These are phyloP conservation scores for Silybum marianum DNA, from an alignment of 129 eudicot genomes.

Conservation along the genomic window DNA sequence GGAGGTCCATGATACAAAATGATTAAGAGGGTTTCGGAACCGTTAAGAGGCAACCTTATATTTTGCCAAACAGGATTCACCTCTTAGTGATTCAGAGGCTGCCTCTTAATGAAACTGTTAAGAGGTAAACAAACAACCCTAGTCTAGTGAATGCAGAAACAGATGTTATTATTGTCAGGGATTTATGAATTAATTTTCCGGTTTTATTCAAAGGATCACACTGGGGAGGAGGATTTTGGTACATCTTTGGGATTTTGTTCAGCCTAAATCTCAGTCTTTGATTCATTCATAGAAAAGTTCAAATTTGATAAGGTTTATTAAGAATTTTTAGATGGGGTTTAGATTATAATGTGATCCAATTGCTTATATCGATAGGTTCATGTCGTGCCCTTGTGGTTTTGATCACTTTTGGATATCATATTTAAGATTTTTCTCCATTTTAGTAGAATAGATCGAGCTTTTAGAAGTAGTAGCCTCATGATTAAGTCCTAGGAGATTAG, in stretches of 20 bases:
- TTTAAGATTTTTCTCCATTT: slow-evolving; percentile 4
- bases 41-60: too few relatives aligned
- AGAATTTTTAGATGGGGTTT: background rate
- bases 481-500: background rate
- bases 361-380: background rate
- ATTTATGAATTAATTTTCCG: background rate
- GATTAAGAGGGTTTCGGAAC: too few relatives aligned
- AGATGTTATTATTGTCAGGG: background rate
- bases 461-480: slow-evolving; percentile 9
- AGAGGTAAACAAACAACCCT: too few relatives aligned
- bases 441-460: background rate
- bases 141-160: too few relatives aligned
- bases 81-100: too few relatives aligned
- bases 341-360: slow-evolving; percentile 18
- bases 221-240: background rate
- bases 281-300: background rate
- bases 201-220: background rate
- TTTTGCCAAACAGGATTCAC: too few relatives aligned
- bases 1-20: too few relatives aligned
- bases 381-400: background rate
- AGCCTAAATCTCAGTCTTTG: background rate
- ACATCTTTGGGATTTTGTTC: background rate
- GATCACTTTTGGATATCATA: background rate
- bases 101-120: too few relatives aligned
- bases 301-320: slow-evolving; percentile 3